Percentiles rank a stretch among this genome's conserved stretches.
Evolutionary conservation across 345 rosid genomes (phyloP).

Genomic region (Aethionema arabicum): DNA sequence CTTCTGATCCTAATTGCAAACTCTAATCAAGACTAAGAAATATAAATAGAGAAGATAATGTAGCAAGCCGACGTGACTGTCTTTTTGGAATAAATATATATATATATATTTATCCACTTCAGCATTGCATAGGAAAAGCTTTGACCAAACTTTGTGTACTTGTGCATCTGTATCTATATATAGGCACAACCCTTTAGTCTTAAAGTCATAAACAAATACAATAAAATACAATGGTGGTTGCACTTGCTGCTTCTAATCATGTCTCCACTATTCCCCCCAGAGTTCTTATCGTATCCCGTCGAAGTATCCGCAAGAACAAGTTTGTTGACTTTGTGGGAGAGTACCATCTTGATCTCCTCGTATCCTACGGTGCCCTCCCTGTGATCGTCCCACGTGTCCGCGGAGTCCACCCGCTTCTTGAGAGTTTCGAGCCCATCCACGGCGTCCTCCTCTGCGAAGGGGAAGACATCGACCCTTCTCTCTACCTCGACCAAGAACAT

Average conservation of each 20-base stretch:
- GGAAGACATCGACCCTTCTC: conserved; percentile 68
- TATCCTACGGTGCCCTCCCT: conserved; percentile 58
- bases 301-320: conserved; percentile 59
- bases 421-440: conserved; percentile 65
- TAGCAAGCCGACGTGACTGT: too few species aligned
- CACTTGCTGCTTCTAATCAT: conserved; percentile 41
- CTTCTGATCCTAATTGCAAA: conserved; percentile 1
- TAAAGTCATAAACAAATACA: background rate
- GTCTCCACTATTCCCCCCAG: conserved; percentile 48
- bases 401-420: conserved; percentile 52
- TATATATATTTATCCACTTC: conserved; percentile 27
- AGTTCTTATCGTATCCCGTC: conserved; percentile 60
- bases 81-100: conserved; percentile 5
- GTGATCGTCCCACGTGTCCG: conserved; percentile 64
- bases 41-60: background rate
- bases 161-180: too few species aligned
- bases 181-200: background rate
- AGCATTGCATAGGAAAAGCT: conserved; percentile 20
- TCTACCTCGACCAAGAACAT: conserved; percentile 49
- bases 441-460: conserved; percentile 78
- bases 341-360: conserved; percentile 67
- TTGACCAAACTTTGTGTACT: conserved; percentile 20
- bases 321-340: conserved; percentile 66
- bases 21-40: conserved; percentile 10
- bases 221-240: conserved; percentile 21